Percentiles rank a stretch among this genome's conserved stretches.
Conservation (phyloP, 2,329 filamentous ascomycete genomes). For the Pseudogymnoascus sp. region DNA sequence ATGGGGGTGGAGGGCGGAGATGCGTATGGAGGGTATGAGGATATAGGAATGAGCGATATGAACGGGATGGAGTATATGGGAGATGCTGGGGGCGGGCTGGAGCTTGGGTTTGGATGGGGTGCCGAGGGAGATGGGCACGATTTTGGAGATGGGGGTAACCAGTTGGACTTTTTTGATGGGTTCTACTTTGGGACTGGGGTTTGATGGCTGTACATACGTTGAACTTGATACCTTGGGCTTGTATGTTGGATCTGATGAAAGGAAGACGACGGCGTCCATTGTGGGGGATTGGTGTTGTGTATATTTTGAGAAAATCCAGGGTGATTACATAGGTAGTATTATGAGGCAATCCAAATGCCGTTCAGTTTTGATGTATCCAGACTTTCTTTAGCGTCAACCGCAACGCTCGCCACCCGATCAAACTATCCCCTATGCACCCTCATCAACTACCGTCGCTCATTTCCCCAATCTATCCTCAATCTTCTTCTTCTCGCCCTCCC, state of each 20-base stretch:
- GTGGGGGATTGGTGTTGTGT: background rate
- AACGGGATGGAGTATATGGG: slow-evolving; percentile 5
- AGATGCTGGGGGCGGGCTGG: slow-evolving; percentile 11
- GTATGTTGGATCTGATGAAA: background rate
- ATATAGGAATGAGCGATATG: slow-evolving; percentile 19
- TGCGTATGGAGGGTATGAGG: slow-evolving; percentile 21
- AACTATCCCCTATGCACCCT: background rate
- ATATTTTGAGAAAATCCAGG: background rate
- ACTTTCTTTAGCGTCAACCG: background rate
- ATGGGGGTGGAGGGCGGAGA: background rate
- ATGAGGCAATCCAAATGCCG: background rate
- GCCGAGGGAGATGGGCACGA: slow-evolving; percentile 14
- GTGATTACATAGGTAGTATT: background rate
- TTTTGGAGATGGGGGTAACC: slow-evolving; percentile 14
- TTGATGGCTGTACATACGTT: background rate
- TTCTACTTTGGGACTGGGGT: slow-evolving; percentile 38
- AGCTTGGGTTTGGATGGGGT: slow-evolving; percentile 15
- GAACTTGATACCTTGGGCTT: background rate
- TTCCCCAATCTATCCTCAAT: slow-evolving; percentile 59
- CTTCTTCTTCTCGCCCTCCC: slow-evolving; percentile 58
- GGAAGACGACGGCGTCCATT: background rate
- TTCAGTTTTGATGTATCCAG: slow-evolving; percentile 5
- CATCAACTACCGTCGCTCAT: background rate
- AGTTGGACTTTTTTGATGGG: slow-evolving; percentile 38
- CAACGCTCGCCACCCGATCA: background rate